phyloP scores from a whole-genome alignment of 2,329 filamentous ascomycete genomes.

The Hortaea werneckii region DNA sequence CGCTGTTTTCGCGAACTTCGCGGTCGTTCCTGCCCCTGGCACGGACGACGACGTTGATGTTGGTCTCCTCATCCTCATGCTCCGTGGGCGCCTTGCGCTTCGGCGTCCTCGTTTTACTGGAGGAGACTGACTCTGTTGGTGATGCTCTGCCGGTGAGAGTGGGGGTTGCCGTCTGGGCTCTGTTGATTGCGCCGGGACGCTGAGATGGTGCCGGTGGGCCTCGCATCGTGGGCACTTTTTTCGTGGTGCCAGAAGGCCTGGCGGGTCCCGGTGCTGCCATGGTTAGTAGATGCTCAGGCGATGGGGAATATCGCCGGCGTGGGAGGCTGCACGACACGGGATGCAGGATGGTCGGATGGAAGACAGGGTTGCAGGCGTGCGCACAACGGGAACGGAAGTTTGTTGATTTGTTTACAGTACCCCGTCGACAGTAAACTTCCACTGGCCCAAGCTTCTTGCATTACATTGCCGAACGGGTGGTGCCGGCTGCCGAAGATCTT shows the following conservation, averaged over 20 bases:
- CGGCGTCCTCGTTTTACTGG: slow-evolving; percentile 44
- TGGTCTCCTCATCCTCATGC: slow-evolving; percentile 72
- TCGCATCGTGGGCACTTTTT: slow-evolving; percentile 35
- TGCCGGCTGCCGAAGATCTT: background rate
- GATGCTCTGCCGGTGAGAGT: slow-evolving; percentile 48
- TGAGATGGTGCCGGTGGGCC: slow-evolving; percentile 33
- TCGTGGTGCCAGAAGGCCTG: slow-evolving; percentile 2
- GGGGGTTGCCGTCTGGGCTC: slow-evolving; percentile 41
- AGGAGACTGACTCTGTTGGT: slow-evolving; percentile 59
- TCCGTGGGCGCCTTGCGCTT: slow-evolving; percentile 79
- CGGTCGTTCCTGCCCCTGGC: slow-evolving; percentile 88
- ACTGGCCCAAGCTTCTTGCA: background rate
- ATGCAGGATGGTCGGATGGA: background rate
- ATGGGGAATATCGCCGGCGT: background rate
- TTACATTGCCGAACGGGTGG: background rate
- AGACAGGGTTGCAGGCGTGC: background rate
- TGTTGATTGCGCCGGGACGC: slow-evolving; percentile 24
- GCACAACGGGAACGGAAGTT: background rate
- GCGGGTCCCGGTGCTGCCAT: slow-evolving; percentile 5
- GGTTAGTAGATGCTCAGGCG: background rate
- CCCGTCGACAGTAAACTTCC: too few relatives aligned
- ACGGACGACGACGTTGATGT: slow-evolving; percentile 94
- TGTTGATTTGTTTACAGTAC: background rate
- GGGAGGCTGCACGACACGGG: background rate
- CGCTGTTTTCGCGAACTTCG: slow-evolving; percentile 88